Conservation (phyloP, 2,329 filamentous ascomycete genomes). For the Myriosclerotinia scirpicola region DNA sequence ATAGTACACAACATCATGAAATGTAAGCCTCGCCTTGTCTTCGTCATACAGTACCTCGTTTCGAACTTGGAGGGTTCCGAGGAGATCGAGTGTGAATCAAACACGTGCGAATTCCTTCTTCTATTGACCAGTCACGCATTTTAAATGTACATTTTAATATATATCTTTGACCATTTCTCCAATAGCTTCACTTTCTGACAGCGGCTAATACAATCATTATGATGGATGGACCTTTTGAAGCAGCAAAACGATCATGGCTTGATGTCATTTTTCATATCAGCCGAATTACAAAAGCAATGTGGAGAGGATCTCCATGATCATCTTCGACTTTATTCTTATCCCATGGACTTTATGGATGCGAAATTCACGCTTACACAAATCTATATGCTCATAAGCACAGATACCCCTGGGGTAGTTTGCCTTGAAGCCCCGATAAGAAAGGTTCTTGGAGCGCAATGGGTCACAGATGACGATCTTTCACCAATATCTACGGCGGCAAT, state of each 20-base stretch:
- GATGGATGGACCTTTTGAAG: background rate
- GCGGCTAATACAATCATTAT: constrained; percentile 3
- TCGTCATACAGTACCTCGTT: background rate
- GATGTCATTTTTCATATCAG: background rate
- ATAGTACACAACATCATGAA: constrained; percentile 4
- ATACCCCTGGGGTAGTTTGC: constrained; percentile 2
- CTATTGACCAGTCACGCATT: background rate
- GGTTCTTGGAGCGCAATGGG: background rate
- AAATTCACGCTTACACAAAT: constrained; percentile 3
- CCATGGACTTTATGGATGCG: constrained; percentile 4
- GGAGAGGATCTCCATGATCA: constrained; percentile 18
- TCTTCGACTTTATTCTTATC: background rate
- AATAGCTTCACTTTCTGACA: constrained; percentile 10
- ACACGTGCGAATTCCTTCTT: background rate
- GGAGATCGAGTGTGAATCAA: constrained; percentile 9
- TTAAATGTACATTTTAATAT: background rate
- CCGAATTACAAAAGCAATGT: background rate
- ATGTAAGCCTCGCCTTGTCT: constrained; percentile 4
- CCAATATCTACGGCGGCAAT: background rate
- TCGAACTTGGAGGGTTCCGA: background rate
- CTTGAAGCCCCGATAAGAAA: constrained; percentile 3
- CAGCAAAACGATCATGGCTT: background rate
- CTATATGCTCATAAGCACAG: background rate
- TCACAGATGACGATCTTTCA: background rate
- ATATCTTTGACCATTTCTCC: background rate